Percentiles rank a stretch among this genome's conserved stretches.
These are phyloP conservation scores for Lactarius evosmus DNA, from an alignment of 768 basidiomycete genomes.

Conservation along the genomic window DNA sequence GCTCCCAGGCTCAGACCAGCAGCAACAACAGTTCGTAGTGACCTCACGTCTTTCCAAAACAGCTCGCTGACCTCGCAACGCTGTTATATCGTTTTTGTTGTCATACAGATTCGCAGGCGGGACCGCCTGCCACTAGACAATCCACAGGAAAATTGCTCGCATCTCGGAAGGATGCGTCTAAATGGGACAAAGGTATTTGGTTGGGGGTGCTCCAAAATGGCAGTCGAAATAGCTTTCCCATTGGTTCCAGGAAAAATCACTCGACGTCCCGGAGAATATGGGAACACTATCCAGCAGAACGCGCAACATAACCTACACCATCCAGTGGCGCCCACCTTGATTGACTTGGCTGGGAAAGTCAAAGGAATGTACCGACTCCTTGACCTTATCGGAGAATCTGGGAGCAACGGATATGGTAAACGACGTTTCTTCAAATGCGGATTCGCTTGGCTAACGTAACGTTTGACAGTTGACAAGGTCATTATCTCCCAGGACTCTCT, in stretches of 20 bases:
- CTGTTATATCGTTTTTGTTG: background rate
- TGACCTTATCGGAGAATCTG: slow-evolving; percentile 50
- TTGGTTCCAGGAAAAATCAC: background rate
- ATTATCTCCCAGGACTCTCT: slow-evolving; percentile 55
- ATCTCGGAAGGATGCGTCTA: background rate
- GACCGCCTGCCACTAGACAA: background rate
- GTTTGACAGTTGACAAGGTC: slow-evolving; percentile 52
- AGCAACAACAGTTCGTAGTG: background rate
- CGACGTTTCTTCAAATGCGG: background rate
- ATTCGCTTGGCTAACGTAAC: background rate
- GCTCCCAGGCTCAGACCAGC: background rate
- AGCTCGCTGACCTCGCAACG: background rate
- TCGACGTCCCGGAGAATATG: background rate
- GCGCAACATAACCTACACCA: background rate
- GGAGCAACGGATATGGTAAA: slow-evolving; percentile 50
- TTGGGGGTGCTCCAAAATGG: background rate
- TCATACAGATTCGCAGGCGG: background rate
- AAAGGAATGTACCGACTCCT: slow-evolving; percentile 51
- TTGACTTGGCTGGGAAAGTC: slow-evolving; percentile 29
- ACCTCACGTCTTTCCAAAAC: background rate
- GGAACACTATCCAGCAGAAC: background rate
- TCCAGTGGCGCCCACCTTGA: background rate
- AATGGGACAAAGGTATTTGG: slow-evolving; percentile 2
- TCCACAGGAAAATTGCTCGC: background rate
- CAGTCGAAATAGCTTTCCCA: background rate